phyloP scores from a whole-genome alignment of 2,329 filamentous ascomycete species.

The Hymenoscyphus fructigenus region DNA sequence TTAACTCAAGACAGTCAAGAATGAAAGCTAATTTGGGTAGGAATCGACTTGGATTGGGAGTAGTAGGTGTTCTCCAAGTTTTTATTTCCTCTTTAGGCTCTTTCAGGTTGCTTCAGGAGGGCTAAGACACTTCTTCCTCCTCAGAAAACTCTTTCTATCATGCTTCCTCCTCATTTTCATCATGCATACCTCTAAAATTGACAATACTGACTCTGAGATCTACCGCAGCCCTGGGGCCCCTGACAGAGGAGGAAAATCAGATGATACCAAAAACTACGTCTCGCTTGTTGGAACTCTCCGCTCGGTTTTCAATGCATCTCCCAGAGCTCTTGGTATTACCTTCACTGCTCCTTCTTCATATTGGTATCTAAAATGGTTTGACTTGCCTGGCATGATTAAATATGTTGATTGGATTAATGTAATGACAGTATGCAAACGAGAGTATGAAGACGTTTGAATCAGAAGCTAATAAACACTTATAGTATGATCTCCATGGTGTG shows the following conservation, averaged over 20 bases:
- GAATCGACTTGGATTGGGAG: background rate
- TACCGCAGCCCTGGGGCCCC: background rate
- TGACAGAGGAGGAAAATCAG: background rate
- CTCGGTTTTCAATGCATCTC: background rate
- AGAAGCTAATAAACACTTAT: too few relatives aligned
- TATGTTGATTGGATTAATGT: background rate
- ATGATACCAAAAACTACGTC: background rate
- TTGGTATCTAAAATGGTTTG: background rate
- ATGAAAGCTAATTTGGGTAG: background rate
- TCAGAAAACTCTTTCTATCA: too few relatives aligned
- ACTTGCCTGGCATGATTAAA: background rate
- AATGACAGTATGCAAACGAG: background rate
- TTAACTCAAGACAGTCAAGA: background rate
- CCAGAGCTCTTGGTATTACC: background rate
- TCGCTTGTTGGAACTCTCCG: background rate
- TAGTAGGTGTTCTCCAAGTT: too few relatives aligned
- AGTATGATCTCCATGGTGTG: background rate
- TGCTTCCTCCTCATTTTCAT: too few relatives aligned
- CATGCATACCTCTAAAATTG: too few relatives aligned
- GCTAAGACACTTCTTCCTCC: too few relatives aligned
- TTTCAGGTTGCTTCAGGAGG: too few relatives aligned
- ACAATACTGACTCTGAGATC: too few relatives aligned
- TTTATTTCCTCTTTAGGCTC: too few relatives aligned
- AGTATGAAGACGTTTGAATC: too few relatives aligned
- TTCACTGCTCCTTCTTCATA: background rate